Evolutionary conservation across 306 rosid species (phyloP).

Genomic region (Morella rubra): DNA sequence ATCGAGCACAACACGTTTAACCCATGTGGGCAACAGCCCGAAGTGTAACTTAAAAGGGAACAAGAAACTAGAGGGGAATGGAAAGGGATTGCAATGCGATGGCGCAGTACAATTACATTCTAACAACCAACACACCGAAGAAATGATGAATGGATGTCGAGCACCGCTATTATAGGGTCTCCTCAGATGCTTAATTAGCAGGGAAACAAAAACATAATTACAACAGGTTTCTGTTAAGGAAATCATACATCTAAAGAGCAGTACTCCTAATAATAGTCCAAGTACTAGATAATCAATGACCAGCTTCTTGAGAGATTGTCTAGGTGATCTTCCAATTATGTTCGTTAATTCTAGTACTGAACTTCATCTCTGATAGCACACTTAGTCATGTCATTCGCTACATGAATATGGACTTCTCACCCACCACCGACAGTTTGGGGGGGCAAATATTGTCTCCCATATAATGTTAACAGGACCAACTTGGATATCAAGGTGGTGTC

Average conservation of each 20-base stretch:
- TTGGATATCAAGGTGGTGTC: neutral
- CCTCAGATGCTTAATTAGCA: neutral
- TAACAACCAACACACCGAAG: constrained; percentile 71
- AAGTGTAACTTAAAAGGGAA: constrained; percentile 68
- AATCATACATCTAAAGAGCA: neutral
- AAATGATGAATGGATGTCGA: constrained; percentile 41
- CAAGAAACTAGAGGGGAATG: constrained; percentile 32
- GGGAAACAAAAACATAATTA: too few species aligned
- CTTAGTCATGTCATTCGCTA: neutral
- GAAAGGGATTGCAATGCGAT: constrained; percentile 31
- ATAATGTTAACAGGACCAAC: neutral
- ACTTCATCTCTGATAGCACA: neutral
- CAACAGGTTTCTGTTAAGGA: neutral
- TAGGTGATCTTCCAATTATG: constrained; percentile 23
- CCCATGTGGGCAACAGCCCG: constrained; percentile 63
- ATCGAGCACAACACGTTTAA: constrained; percentile 44
- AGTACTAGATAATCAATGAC: too few species aligned
- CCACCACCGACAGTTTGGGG: neutral
- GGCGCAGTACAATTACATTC: constrained; percentile 45
- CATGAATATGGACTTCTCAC: neutral
- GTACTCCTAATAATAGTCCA: constrained; percentile 28
- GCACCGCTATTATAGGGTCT: constrained; percentile 35
- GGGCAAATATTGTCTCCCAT: neutral
- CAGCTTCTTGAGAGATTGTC: constrained; percentile 19
- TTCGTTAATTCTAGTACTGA: neutral